Evolutionary conservation across 2,329 filamentous ascomycete species (phyloP).

Genomic region (Calonectria fujianensis): DNA sequence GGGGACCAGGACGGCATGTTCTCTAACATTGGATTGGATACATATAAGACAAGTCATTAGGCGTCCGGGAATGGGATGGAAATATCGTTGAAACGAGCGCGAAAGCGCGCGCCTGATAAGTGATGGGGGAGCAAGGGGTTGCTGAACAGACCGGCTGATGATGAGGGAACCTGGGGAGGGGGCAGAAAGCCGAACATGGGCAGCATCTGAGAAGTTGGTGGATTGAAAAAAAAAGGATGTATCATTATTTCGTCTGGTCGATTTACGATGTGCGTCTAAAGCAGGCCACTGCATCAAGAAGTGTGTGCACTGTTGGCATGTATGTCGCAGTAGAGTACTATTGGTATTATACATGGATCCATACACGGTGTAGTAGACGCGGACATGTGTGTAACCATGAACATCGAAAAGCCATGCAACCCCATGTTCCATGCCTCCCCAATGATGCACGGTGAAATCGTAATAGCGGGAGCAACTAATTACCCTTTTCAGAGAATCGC

Average conservation of each 20-base stretch:
- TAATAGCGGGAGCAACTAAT: constrained; percentile 14
- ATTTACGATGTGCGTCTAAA: constrained; percentile 5
- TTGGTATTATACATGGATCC: not conserved
- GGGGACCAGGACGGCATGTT: not conserved
- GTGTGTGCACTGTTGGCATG: not conserved
- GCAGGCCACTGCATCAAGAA: not conserved
- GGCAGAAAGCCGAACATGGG: not conserved
- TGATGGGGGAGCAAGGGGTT: not conserved
- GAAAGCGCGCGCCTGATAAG: not conserved
- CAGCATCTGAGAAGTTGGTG: not conserved
- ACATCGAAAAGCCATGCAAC: not conserved
- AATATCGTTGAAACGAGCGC: constrained; percentile 7
- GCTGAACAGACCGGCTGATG: not conserved
- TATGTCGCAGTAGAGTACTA: constrained; percentile 12
- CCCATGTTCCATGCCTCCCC: not conserved
- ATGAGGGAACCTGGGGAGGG: not conserved
- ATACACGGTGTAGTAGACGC: not conserved
- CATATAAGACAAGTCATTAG: not conserved
- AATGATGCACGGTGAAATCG: constrained; percentile 18
- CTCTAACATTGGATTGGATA: too few relatives aligned
- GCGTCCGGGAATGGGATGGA: not conserved
- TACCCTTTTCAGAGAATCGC: constrained; percentile 21
- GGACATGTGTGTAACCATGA: constrained; percentile 20
- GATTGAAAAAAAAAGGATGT: not conserved
- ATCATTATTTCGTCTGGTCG: constrained; percentile 4